Percentiles rank a stretch among this genome's conserved stretches.
phyloP scores from a whole-genome alignment of 495 filamentous ascomycete genomes.

The Xylaria acuta region DNA sequence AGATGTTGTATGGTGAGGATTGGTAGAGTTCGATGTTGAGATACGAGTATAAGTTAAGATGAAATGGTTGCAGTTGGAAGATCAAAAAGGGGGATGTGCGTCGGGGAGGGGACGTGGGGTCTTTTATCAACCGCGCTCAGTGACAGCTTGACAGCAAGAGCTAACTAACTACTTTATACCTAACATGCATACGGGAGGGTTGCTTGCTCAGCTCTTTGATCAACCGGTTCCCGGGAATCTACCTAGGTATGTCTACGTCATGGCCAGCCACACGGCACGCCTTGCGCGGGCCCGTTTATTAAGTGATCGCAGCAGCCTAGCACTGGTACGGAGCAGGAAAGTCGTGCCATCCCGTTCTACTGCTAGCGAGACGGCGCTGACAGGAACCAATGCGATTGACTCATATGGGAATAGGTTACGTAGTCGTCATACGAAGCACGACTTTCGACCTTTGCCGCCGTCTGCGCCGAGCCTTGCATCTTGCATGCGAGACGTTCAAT shows the following conservation, averaged over 20 bases:
- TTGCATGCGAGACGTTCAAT: slow-evolving; percentile 2
- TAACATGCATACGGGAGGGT: not conserved
- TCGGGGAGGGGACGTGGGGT: slow-evolving; percentile 14
- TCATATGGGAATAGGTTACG: slow-evolving; percentile 12
- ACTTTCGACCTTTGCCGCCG: slow-evolving; percentile 14
- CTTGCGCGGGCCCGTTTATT: not conserved
- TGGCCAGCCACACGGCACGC: slow-evolving; percentile 15
- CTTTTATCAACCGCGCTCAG: slow-evolving; percentile 9
- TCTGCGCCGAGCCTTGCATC: slow-evolving; percentile 25
- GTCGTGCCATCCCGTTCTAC: not conserved
- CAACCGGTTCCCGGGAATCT: slow-evolving; percentile 13
- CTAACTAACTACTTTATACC: not conserved
- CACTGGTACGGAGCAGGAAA: not conserved
- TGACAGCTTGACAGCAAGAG: not conserved
- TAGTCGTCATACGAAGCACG: slow-evolving; percentile 4
- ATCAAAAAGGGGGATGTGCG: not conserved
- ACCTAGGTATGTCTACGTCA: slow-evolving; percentile 26
- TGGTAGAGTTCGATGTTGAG: slow-evolving; percentile 7
- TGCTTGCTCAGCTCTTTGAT: slow-evolving; percentile 13
- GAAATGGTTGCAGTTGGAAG: not conserved
- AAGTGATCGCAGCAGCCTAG: not conserved
- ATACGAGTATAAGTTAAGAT: not conserved
- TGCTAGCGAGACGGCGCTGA: not conserved
- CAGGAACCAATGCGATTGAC: not conserved
- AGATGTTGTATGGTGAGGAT: slow-evolving; percentile 12